phyloP scores from a whole-genome alignment of 352 stramenopile species.

The Phytophthora uliginosa region DNA sequence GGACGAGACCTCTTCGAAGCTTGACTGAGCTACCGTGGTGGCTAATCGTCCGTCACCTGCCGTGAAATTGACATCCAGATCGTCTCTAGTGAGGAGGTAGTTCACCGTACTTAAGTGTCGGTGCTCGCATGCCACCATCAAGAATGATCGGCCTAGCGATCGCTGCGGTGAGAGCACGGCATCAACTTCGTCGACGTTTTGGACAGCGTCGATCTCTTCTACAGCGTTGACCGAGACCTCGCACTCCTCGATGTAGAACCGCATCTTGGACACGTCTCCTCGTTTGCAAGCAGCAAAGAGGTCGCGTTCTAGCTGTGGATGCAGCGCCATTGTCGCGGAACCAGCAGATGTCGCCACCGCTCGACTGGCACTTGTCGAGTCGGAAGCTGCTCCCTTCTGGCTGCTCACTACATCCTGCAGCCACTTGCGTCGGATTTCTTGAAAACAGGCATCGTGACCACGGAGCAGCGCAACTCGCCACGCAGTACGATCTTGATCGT shows the following conservation, averaged over 20 bases:
- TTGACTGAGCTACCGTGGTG: constrained; percentile 22
- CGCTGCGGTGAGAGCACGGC: background rate
- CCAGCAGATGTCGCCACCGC: constrained; percentile 2
- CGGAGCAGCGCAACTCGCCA: constrained; percentile 69
- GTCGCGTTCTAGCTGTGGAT: constrained; percentile 48
- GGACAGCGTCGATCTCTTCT: constrained; percentile 12
- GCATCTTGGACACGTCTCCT: constrained; percentile 33
- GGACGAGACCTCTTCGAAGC: constrained; percentile 5
- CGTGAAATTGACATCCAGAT: constrained; percentile 32
- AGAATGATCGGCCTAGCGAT: constrained; percentile 23
- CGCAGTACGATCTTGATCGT: constrained; percentile 56
- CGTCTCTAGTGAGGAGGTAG: constrained; percentile 33
- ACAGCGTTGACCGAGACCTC: constrained; percentile 46
- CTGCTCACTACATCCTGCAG: constrained; percentile 44
- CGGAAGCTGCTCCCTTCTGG: constrained; percentile 4
- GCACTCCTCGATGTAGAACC: constrained; percentile 54
- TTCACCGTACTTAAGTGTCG: constrained; percentile 20
- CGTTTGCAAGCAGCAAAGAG: constrained; percentile 37
- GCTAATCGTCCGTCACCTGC: constrained; percentile 23
- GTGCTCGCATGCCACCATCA: constrained; percentile 43
- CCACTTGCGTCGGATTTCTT: constrained; percentile 78
- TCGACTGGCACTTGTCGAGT: constrained; percentile 14
- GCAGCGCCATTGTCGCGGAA: constrained; percentile 24
- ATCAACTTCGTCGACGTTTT: constrained; percentile 1
- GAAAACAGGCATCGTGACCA: constrained; percentile 65